Percentiles rank a stretch among this genome's conserved stretches.
These are phyloP conservation scores for Colletotrichum karsti DNA, from an alignment of 2,329 filamentous ascomycete genomes.

Conservation along the genomic window DNA sequence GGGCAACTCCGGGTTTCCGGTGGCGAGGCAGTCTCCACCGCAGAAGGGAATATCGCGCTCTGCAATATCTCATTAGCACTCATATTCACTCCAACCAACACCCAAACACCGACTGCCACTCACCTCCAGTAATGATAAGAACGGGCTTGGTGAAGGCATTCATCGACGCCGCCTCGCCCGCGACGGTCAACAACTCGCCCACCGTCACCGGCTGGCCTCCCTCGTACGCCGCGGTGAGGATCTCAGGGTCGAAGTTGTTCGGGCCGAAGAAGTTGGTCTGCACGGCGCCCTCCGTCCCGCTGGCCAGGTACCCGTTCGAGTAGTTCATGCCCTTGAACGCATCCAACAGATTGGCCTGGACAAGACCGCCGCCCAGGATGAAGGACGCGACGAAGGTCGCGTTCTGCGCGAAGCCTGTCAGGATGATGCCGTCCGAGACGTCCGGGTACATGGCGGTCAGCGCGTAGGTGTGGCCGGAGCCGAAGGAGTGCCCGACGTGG, in stretches of 20 bases:
- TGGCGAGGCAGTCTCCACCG: conserved; percentile 65
- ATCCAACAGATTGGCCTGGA: conserved; percentile 46
- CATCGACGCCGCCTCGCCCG: conserved; percentile 39
- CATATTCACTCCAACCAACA: background rate
- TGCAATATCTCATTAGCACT: conserved; percentile 25
- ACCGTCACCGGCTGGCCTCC: conserved; percentile 65
- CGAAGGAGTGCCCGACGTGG: conserved; percentile 73
- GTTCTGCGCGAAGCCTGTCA: conserved; percentile 68
- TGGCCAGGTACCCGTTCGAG: conserved; percentile 61
- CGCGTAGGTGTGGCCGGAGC: conserved; percentile 65
- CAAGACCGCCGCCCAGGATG: conserved; percentile 54
- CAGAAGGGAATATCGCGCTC: conserved; percentile 65
- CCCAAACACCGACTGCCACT: too few relatives aligned
- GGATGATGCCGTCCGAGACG: conserved; percentile 64
- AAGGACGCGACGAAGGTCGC: conserved; percentile 52
- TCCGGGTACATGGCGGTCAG: conserved; percentile 60
- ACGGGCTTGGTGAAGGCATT: conserved; percentile 62
- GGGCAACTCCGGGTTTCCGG: conserved; percentile 42
- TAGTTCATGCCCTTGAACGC: conserved; percentile 43
- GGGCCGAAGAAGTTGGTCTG: conserved; percentile 63
- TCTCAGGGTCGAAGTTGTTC: conserved; percentile 60
- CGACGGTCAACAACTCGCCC: conserved; percentile 68
- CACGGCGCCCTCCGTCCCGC: conserved; percentile 53
- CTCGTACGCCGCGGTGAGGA: conserved; percentile 54
- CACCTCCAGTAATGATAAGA: conserved; percentile 65